phyloP scores from a whole-genome alignment of 345 rosid genomes.

The Citrus glauca region DNA sequence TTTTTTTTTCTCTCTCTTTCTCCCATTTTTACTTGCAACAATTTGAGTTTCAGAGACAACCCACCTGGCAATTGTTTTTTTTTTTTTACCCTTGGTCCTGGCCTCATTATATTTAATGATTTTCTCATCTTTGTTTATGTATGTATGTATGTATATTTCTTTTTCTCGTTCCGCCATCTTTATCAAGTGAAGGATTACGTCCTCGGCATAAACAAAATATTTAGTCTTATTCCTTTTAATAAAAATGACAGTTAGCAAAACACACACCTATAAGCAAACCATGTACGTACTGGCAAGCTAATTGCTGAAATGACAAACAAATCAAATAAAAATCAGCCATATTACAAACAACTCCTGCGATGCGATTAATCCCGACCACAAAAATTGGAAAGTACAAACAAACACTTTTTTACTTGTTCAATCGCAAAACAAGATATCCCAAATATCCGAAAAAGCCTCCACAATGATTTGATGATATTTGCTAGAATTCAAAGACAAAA shows the following conservation, averaged over 20 bases:
- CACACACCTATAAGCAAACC: background rate
- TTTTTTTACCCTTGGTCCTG: background rate
- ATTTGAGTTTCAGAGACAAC: background rate
- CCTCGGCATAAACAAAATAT: background rate
- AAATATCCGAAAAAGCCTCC: slow-evolving; percentile 50
- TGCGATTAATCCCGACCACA: too few species aligned
- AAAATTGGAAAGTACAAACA: background rate
- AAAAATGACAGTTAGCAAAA: background rate
- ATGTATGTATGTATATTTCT: too few species aligned
- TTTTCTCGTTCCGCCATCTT: background rate
- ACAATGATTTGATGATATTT: slow-evolving; percentile 44
- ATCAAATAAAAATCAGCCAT: background rate
- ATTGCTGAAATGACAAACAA: background rate
- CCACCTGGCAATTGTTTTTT: background rate
- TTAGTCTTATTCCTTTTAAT: background rate
- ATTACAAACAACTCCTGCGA: too few species aligned
- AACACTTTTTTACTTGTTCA: background rate
- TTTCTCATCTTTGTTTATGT: too few species aligned
- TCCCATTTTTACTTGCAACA: background rate
- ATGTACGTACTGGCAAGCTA: background rate
- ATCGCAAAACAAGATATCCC: slow-evolving; percentile 46
- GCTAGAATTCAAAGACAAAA: slow-evolving; percentile 44
- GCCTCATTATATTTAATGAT: too few species aligned
- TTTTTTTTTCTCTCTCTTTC: too few species aligned
- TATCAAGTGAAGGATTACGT: background rate